Evolutionary conservation across 257 asterid genomes (phyloP), one percentile per base, ranked within the genome.

Genomic region (Nicotiana noctiflora): DNA sequence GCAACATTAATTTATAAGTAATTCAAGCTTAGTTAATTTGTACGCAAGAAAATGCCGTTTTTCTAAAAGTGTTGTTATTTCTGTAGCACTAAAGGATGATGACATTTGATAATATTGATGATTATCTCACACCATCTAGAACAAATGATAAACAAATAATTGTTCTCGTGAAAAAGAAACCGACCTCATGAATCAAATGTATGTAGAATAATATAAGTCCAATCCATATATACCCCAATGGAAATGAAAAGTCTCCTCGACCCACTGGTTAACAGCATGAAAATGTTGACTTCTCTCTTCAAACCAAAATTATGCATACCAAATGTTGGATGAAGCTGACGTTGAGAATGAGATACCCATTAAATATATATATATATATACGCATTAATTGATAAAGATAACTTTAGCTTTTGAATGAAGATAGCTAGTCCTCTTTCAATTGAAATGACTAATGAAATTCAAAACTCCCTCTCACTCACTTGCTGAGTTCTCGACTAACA

Each of bases 311-410:
- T 40, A 40, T 46, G 78, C 78, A 70, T 72, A 37, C 78, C 78
- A 72, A 46, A 40, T 72, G 60, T 72, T 46, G 78, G 60, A 72
- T 72, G 59, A 72, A 46, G 40, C 6, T 70, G 77, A 72, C 60
- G 37, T 46, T 72, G 21, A 23, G 59, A 72, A 72, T 46, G 68
- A 14, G 34, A 70, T 40, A 19, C 57, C 32, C 77, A 70, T 70
- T n/a, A 21, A 51, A 21, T 12, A 23, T 72, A 19, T 68, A 2
- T 55, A 37, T 67, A 17, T 37, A 67, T 51, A 18, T 15, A 4
- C n/a, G n/a, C 4, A 4, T 8, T 60, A 9, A 1, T 12, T 34
- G 37, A 46, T 7, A 13, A 46, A 46, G 15, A 70, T 23, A 46
- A 21, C 59, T 44, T 72, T 72, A 5, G 37, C 60, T 44, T 72